These are phyloP conservation scores for Fusarium sp. DNA, from an alignment of 2,329 filamentous ascomycete species.

Conservation along the genomic window DNA sequence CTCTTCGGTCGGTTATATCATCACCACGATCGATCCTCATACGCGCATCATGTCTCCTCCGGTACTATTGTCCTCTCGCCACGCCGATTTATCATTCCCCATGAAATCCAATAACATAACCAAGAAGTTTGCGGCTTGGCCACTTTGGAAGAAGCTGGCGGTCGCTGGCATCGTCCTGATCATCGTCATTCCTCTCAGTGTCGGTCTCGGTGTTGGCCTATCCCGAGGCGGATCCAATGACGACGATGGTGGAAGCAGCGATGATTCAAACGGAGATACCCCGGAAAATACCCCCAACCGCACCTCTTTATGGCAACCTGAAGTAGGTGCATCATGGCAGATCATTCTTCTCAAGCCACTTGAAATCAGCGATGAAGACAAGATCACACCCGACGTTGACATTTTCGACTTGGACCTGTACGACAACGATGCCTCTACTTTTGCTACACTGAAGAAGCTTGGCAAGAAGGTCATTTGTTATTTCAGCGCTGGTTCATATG, in stretches of 20 bases:
- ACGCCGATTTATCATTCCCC: not conserved
- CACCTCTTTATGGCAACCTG: conserved; percentile 61
- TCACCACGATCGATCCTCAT: not conserved
- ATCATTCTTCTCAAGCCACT: conserved; percentile 64
- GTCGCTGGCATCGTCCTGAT: not conserved
- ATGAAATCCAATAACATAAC: not conserved
- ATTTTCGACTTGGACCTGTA: conserved; percentile 64
- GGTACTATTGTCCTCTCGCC: not conserved
- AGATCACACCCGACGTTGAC: conserved; percentile 57
- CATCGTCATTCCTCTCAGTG: not conserved
- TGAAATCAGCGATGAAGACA: conserved; percentile 53
- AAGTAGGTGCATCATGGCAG: conserved; percentile 66
- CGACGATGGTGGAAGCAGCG: not conserved
- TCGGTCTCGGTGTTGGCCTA: not conserved
- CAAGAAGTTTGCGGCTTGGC: not conserved
- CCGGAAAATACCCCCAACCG: conserved; percentile 7
- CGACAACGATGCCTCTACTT: conserved; percentile 57
- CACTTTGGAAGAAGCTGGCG: not conserved
- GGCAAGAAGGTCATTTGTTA: conserved; percentile 77
- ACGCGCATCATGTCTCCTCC: not conserved
- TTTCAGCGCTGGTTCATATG: conserved; percentile 77
- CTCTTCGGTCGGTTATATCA: not conserved
- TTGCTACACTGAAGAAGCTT: conserved; percentile 66
- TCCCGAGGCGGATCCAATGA: not conserved
- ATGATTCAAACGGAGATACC: not conserved